Evolutionary conservation across 257 asterid species (phyloP), one percentile per base, ranked within the genome.

Genomic region (Galeopsis tetrahit): DNA sequence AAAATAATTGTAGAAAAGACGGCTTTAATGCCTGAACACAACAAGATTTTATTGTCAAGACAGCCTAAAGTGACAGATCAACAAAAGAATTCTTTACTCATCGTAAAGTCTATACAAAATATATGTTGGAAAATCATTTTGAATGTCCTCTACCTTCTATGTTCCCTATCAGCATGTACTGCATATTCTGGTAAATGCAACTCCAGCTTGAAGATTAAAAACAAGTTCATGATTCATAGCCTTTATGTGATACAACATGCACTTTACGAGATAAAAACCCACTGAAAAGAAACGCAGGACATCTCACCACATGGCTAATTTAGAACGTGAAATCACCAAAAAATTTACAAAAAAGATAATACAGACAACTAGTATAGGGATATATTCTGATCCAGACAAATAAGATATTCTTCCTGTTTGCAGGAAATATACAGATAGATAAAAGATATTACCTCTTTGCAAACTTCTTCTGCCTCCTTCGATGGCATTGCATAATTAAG

Each of bases 401-500:
- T 21, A 21, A 21, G 28, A 21, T 21, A 21, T 21, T 21, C 28
- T 21, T 21, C 28, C 28, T 21, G 28, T 21, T 21, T 0, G 28
- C 0, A 21, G 28, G 28, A 21, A 10, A n/a, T 13, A 68, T 38
- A 75, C 10, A 21, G 67, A 33, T 15, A 69, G 6, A 15, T 62
- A 66, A n/a, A 56, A 62, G 56, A 74, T 32, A 7, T 63, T 35
- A 87, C 94, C 94, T 85, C 84, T 70, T 84, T 82, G 83, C 90
- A 91, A 43, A 94, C 99, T 68, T 89, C 97, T 77, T 91, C 97
- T 38, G 97, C 99, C 71, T 91, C 97, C 85, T 88, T 94, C 13
- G 93, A 91, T 39, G 99, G 91, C 84, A 95, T 88, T 33, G 99
- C 91, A 72, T 94, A 94, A 75, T 94, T 94, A 74, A 94, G 96